Percentiles rank a stretch among this genome's conserved stretches.
phyloP scores from a whole-genome alignment of 768 basidiomycete genomes.

The Butyriboletus loyo region DNA sequence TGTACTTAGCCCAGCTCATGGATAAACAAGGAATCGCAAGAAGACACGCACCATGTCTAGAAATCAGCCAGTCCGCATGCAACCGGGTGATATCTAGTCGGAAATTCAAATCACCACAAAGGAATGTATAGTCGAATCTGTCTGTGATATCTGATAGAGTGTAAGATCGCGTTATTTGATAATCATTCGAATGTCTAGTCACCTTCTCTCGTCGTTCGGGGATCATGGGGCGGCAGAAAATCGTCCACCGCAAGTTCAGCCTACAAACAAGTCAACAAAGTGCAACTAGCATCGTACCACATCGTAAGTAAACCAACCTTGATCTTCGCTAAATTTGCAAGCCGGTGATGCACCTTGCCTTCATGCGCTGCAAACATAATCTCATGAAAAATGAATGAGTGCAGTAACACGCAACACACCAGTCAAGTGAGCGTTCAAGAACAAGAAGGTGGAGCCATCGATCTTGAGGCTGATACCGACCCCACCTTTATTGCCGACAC shows the following conservation, averaged over 20 bases:
- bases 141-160: constrained; percentile 65
- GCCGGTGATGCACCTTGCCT: constrained; percentile 69
- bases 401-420: constrained; percentile 39
- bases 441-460: constrained; percentile 77
- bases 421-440: constrained; percentile 89
- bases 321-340: constrained; percentile 87
- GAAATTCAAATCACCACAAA: constrained; percentile 92
- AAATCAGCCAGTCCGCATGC: constrained; percentile 93
- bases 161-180: constrained; percentile 5
- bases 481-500: constrained; percentile 91
- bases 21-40: background rate
- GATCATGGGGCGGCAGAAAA: constrained; percentile 65
- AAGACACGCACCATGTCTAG: constrained; percentile 58
- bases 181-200: background rate
- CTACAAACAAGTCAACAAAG: constrained; percentile 35
- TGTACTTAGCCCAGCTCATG: constrained; percentile 6
- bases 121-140: constrained; percentile 84
- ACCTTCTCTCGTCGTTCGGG: constrained; percentile 72
- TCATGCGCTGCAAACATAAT: constrained; percentile 57
- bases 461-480: constrained; percentile 89
- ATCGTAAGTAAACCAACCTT: constrained; percentile 46
- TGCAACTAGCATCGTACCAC: background rate
- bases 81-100: constrained; percentile 83
- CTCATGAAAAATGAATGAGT: background rate
- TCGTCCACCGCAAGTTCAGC: constrained; percentile 75